phyloP scores from a whole-genome alignment of 2,329 filamentous ascomycete species.

The Niveomyces coronatus region DNA sequence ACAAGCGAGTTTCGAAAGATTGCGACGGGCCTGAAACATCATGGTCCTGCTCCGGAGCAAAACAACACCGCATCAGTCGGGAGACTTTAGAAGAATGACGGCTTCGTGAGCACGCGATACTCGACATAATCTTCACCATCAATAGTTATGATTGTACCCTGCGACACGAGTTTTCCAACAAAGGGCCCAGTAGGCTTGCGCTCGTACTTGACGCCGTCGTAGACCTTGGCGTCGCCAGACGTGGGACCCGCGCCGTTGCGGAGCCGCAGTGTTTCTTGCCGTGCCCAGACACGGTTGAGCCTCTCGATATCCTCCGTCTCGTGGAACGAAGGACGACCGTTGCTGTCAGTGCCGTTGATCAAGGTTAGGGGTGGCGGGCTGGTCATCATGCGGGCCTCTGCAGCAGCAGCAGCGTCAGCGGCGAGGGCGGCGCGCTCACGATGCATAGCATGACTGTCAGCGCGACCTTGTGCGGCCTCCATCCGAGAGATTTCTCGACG shows the following conservation, averaged over 20 bases:
- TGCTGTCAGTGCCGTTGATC: constrained; percentile 20
- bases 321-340: constrained; percentile 24
- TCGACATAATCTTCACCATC: constrained; percentile 59
- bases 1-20: background rate
- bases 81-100: constrained; percentile 45
- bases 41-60: background rate
- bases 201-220: constrained; percentile 51
- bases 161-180: constrained; percentile 51
- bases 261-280: constrained; percentile 39
- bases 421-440: constrained; percentile 28
- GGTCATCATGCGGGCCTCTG: constrained; percentile 12
- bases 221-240: constrained; percentile 44
- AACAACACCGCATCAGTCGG: no score
- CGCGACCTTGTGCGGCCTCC: constrained; percentile 40
- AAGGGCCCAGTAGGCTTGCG: constrained; percentile 51
- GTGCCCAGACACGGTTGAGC: constrained; percentile 45
- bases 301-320: constrained; percentile 40
- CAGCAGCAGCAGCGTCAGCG: constrained; percentile 20
- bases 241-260: constrained; percentile 27
- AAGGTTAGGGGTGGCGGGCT: constrained; percentile 14
- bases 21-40: background rate
- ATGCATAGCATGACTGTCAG: constrained; percentile 35
- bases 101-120: constrained; percentile 54
- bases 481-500: constrained; percentile 41
- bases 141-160: constrained; percentile 51